Conservation (phyloP, 371 early-diverging fungal species). For the Syncephalastrum sp. region DNA sequence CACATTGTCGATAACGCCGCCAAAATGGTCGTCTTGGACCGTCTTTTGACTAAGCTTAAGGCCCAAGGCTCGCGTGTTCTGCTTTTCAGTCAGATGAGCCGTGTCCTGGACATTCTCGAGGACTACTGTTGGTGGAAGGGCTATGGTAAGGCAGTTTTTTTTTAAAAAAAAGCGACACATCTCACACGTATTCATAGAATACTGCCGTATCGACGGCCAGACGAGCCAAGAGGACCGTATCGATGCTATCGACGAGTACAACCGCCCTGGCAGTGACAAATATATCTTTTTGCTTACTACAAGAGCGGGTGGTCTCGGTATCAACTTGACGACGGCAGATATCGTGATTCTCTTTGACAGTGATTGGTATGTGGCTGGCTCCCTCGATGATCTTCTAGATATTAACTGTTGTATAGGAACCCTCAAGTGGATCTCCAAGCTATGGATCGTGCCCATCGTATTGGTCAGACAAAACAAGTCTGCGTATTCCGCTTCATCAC, state of each 20-base stretch:
- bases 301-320: constrained; percentile 98
- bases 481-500: constrained; percentile 98
- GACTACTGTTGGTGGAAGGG: constrained; percentile 95
- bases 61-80: constrained; percentile 95
- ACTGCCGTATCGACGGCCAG: constrained; percentile 98
- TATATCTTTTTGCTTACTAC: constrained; percentile 98
- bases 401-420: constrained; percentile 48
- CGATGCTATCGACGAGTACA: constrained; percentile 94
- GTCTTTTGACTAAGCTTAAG: constrained; percentile 80
- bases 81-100: constrained; percentile 98
- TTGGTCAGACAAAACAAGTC: constrained; percentile 99
- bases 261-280: constrained; percentile 84
- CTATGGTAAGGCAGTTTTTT: constrained; percentile 53
- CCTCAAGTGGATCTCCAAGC: constrained; percentile 98
- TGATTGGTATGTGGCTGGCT: constrained; percentile 74
- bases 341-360: constrained; percentile 97
- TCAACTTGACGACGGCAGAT: constrained; percentile 98
- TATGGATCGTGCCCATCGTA: constrained; percentile 98
- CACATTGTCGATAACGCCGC: constrained; percentile 95
- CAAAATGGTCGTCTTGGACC: constrained; percentile 95
- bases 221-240: constrained; percentile 95
- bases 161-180: not conserved
- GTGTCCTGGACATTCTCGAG: constrained; percentile 98
- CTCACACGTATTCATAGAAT: constrained; percentile 51
- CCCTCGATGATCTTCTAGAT: constrained; percentile 1